A percentile compares a stretch with the other conserved stretches of the same genome.
These are phyloP conservation scores for Viridothelium virens DNA, from an alignment of 495 filamentous ascomycete species.

Conservation along the genomic window DNA sequence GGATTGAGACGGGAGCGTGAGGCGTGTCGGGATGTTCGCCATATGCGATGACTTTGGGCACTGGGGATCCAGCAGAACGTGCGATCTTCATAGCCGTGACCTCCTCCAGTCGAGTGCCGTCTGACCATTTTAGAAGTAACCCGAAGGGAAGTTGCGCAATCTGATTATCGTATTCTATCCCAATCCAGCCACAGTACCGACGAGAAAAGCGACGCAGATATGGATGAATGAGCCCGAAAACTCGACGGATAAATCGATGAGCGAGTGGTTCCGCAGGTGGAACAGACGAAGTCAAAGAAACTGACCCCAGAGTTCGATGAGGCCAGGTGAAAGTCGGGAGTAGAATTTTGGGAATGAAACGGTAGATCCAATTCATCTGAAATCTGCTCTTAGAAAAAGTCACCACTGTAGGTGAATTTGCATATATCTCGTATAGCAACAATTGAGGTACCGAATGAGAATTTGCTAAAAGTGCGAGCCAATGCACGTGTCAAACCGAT, in stretches of 20 bases:
- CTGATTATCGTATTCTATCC: constrained; percentile 31
- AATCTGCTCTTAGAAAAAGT: too few relatives aligned
- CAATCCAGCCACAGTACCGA: constrained; percentile 28
- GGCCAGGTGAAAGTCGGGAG: background rate
- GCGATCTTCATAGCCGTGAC: constrained; percentile 37
- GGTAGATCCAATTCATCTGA: too few relatives aligned
- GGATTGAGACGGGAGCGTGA: constrained; percentile 34
- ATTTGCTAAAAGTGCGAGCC: too few relatives aligned
- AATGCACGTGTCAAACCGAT: too few relatives aligned
- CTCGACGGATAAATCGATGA: constrained; percentile 23
- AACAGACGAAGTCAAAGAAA: constrained; percentile 19
- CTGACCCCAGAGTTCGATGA: constrained; percentile 12
- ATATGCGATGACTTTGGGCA: constrained; percentile 38
- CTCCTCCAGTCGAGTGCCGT: constrained; percentile 39
- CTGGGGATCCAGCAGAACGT: constrained; percentile 35
- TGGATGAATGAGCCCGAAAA: constrained; percentile 10
- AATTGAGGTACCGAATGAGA: too few relatives aligned
- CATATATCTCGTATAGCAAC: too few relatives aligned
- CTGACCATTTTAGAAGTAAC: constrained; percentile 37
- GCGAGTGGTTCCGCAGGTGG: constrained; percentile 24
- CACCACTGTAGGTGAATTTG: too few relatives aligned
- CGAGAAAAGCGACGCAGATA: constrained; percentile 18
- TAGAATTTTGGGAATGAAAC: too few relatives aligned
- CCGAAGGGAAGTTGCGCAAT: constrained; percentile 32
- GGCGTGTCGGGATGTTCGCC: constrained; percentile 37